These are phyloP conservation scores for Leucogyrophana mollusca DNA, from an alignment of 768 basidiomycete species.

Conservation along the genomic window DNA sequence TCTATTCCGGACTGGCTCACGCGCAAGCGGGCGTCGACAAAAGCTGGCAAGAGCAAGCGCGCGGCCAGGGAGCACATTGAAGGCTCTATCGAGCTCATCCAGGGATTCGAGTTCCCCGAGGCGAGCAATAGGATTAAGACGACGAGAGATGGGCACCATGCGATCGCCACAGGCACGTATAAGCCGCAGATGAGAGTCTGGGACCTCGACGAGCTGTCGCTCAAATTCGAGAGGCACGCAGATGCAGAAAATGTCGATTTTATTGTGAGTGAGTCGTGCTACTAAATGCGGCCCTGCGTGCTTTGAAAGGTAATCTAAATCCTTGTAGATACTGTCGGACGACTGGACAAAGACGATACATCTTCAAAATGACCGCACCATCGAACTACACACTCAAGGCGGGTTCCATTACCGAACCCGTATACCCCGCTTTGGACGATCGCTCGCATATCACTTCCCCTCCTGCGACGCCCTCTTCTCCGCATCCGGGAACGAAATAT, in stretches of 20 bases:
- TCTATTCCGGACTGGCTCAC: slow-evolving; percentile 95
- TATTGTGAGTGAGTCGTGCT: slow-evolving; percentile 70
- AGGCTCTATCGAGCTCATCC: slow-evolving; percentile 86
- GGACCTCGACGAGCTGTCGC: slow-evolving; percentile 88
- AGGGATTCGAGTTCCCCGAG: slow-evolving; percentile 97
- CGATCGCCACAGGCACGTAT: slow-evolving; percentile 93
- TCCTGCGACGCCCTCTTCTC: slow-evolving; percentile 89
- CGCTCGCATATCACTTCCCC: slow-evolving; percentile 90
- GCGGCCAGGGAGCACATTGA: slow-evolving; percentile 71
- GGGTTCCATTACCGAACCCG: slow-evolving; percentile 91
- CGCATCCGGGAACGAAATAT: slow-evolving; percentile 85
- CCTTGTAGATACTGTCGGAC: slow-evolving; percentile 79
- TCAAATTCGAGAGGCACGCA: slow-evolving; percentile 95
- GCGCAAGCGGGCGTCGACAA: slow-evolving; percentile 58
- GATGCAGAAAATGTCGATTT: slow-evolving; percentile 99
- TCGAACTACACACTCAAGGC: slow-evolving; percentile 93
- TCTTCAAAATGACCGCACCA: slow-evolving; percentile 91
- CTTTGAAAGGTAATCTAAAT: not conserved
- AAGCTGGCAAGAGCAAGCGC: slow-evolving; percentile 62
- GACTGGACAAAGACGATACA: slow-evolving; percentile 99
- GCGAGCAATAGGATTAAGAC: slow-evolving; percentile 90
- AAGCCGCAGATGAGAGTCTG: slow-evolving; percentile 97
- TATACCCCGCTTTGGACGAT: slow-evolving; percentile 92
- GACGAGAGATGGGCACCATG: slow-evolving; percentile 90
- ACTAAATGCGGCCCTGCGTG: not conserved